These are phyloP conservation scores for Colletotrichum sojae DNA, from an alignment of 2,329 filamentous ascomycete species.

Conservation along the genomic window DNA sequence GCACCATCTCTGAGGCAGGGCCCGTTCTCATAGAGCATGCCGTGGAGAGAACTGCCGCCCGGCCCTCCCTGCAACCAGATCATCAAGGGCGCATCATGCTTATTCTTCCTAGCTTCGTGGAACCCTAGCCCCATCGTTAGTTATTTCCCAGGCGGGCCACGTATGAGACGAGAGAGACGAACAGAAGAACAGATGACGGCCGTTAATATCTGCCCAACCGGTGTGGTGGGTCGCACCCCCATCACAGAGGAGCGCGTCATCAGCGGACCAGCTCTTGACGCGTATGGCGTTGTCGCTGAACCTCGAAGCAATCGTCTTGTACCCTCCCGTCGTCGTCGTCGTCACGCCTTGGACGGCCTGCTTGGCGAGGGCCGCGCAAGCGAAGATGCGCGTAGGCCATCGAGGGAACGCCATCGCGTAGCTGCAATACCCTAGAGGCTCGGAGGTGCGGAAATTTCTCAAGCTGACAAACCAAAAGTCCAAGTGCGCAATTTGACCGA, in stretches of 20 bases:
- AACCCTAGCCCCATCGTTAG: conserved; percentile 44
- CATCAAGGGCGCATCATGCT: conserved; percentile 55
- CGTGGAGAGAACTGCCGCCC: conserved; percentile 68
- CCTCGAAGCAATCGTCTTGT: conserved; percentile 16
- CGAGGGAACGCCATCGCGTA: conserved; percentile 13
- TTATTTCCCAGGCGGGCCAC: neutral
- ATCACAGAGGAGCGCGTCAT: conserved; percentile 18
- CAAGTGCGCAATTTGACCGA: neutral
- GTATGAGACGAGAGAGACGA: neutral
- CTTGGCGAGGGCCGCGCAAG: conserved; percentile 20
- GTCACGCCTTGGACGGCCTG: neutral
- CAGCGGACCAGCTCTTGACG: conserved; percentile 24
- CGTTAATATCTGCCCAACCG: conserved; percentile 20
- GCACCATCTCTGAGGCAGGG: conserved; percentile 63
- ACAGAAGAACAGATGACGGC: conserved; percentile 32
- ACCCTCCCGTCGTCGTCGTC: neutral
- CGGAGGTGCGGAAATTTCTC: neutral
- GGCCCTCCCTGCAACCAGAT: conserved; percentile 74
- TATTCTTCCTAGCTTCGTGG: conserved; percentile 46
- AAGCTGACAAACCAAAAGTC: neutral
- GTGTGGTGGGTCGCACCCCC: conserved; percentile 17
- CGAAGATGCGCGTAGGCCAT: conserved; percentile 12
- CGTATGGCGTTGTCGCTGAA: conserved; percentile 13
- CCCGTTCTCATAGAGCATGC: conserved; percentile 67
- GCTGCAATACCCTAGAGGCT: neutral